These are phyloP conservation scores for Coprinopsis cinerea DNA, from an alignment of 768 basidiomycete species.

Conservation along the genomic window DNA sequence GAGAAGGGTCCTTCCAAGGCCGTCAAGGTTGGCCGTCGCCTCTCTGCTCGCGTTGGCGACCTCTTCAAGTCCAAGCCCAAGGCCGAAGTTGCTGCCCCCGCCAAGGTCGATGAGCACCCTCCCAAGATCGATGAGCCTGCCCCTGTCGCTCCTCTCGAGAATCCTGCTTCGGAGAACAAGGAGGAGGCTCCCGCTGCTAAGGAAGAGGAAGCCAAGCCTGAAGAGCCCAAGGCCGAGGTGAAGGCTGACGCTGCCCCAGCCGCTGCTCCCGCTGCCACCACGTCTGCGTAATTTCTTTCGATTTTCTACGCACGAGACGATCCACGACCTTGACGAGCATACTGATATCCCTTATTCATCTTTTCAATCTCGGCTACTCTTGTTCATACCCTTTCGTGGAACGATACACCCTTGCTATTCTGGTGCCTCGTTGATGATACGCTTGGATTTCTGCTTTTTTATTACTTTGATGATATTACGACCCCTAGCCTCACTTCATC, in stretches of 20 bases:
- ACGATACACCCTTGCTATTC: slow-evolving; percentile 24
- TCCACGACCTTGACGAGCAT: slow-evolving; percentile 43
- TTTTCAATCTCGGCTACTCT: slow-evolving; percentile 26
- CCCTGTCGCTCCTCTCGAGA: slow-evolving; percentile 80
- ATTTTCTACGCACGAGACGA: slow-evolving; percentile 17
- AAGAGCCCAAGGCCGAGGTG: slow-evolving; percentile 27
- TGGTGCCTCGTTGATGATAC: slow-evolving; percentile 35
- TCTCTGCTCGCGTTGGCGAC: slow-evolving; percentile 77
- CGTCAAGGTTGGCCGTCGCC: slow-evolving; percentile 69
- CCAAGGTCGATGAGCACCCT: slow-evolving; percentile 86
- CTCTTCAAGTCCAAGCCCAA: slow-evolving; percentile 78
- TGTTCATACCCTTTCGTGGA: slow-evolving; percentile 31
- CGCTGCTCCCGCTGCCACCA: slow-evolving; percentile 71
- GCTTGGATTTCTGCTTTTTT: slow-evolving; percentile 56
- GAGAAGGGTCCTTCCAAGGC: slow-evolving; percentile 45
- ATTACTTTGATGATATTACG: slow-evolving; percentile 55
- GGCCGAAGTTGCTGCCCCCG: slow-evolving; percentile 54
- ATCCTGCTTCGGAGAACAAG: slow-evolving; percentile 46
- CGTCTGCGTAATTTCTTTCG: slow-evolving; percentile 59
- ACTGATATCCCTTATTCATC: slow-evolving; percentile 24
- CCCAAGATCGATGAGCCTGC: slow-evolving; percentile 82
- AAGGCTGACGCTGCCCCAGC: slow-evolving; percentile 53
- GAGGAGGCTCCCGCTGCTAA: slow-evolving; percentile 24
- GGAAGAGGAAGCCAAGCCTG: slow-evolving; percentile 26
- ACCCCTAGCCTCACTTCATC: slow-evolving; percentile 51